phyloP scores from a whole-genome alignment of 305 asterid species.

The Striga hermonthica region DNA sequence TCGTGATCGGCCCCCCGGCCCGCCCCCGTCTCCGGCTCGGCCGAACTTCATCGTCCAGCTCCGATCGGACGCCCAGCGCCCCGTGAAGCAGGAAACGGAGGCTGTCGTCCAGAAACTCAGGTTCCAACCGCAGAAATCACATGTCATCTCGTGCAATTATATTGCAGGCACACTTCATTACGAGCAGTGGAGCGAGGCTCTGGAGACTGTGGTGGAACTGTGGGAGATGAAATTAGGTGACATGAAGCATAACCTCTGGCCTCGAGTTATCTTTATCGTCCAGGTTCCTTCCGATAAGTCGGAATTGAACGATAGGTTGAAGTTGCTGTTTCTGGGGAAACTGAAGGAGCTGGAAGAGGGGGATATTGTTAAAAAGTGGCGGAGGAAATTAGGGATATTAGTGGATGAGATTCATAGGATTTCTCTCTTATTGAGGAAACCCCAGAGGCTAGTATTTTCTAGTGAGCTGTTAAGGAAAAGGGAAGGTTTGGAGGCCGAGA shows the following conservation, averaged over 20 bases:
- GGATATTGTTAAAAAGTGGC: constrained; percentile 48
- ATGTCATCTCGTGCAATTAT: constrained; percentile 12
- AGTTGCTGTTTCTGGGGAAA: constrained; percentile 44
- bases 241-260: constrained; percentile 34
- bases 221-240: constrained; percentile 54
- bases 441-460: neutral
- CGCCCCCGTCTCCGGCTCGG: constrained; percentile 25
- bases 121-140: constrained; percentile 37
- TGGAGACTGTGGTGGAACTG: constrained; percentile 51
- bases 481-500: constrained; percentile 47
- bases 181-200: constrained; percentile 74
- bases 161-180: constrained; percentile 38
- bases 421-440: constrained; percentile 11
- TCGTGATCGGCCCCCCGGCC: constrained; percentile 54
- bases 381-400: constrained; percentile 38
- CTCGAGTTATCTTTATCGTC: constrained; percentile 38
- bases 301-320: constrained; percentile 51
- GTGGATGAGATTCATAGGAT: constrained; percentile 32
- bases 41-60: constrained; percentile 57
- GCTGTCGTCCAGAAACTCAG: constrained; percentile 36
- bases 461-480: constrained; percentile 34
- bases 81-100: constrained; percentile 27
- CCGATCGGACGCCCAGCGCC: constrained; percentile 26
- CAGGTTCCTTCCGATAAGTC: constrained; percentile 56
- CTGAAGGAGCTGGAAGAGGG: constrained; percentile 45